Evolutionary conservation across 176 grass and related monocot genomes (phyloP).

Genomic region (Chloris gayana): DNA sequence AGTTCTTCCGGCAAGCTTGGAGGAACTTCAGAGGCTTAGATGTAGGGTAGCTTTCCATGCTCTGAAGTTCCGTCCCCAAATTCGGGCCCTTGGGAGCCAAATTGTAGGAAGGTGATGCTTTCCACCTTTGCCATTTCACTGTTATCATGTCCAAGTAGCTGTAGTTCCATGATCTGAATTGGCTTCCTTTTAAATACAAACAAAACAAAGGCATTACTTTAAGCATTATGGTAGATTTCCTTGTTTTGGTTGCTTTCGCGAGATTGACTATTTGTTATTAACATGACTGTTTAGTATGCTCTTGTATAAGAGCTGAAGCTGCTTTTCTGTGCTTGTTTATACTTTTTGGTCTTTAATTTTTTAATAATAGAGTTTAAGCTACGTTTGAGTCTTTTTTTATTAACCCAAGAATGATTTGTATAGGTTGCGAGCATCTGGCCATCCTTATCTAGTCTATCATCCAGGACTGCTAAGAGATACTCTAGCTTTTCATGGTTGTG

Average conservation of each 20-base stretch:
- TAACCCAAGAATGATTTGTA: constrained; percentile 31
- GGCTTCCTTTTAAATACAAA: constrained; percentile 21
- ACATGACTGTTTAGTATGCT: neutral
- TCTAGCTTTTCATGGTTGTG: constrained; percentile 98
- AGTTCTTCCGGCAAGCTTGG: constrained; percentile 74
- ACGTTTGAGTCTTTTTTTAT: constrained; percentile 1
- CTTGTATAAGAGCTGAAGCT: constrained; percentile 22
- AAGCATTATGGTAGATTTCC: constrained; percentile 11
- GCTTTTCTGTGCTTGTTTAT: neutral
- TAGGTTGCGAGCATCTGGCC: constrained; percentile 78
- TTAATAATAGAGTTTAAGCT: neutral
- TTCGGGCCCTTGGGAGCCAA: constrained; percentile 77
- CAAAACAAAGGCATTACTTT: constrained; percentile 13
- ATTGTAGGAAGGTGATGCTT: constrained; percentile 72
- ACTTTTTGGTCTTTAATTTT: neutral
- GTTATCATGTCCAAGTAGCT: neutral
- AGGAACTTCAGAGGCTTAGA: constrained; percentile 92
- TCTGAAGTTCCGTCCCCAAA: constrained; percentile 85
- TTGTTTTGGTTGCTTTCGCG: constrained; percentile 15
- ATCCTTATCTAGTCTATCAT: constrained; percentile 83
- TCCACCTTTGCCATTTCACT: constrained; percentile 4
- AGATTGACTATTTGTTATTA: constrained; percentile 15
- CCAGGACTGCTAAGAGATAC: constrained; percentile 88
- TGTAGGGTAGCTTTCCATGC: constrained; percentile 93
- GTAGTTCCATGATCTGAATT: constrained; percentile 10